These are phyloP conservation scores for Termitomyces sp. DNA, from an alignment of 768 basidiomycete species.

Conservation along the genomic window DNA sequence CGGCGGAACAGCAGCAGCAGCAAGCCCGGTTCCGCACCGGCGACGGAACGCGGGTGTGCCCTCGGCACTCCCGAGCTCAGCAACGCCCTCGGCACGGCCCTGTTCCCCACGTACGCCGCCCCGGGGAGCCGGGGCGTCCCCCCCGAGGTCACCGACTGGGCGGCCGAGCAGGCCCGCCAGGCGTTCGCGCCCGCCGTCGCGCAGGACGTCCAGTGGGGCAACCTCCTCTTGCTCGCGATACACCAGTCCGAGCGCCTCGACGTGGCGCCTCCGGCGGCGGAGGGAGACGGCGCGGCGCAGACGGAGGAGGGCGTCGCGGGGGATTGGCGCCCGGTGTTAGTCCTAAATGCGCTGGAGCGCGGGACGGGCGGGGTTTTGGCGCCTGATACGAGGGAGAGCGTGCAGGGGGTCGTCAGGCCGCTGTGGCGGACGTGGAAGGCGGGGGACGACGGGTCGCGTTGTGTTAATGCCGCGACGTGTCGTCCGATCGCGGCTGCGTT, in stretches of 20 bases:
- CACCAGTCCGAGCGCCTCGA: constrained; percentile 10
- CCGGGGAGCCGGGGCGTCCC: neutral
- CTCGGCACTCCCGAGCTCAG: constrained; percentile 13
- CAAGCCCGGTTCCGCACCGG: neutral
- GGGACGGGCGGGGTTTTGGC: constrained; percentile 6
- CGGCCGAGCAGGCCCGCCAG: constrained; percentile 13
- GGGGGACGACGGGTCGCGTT: constrained; percentile 6
- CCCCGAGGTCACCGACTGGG: constrained; percentile 20
- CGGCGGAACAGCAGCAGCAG: neutral
- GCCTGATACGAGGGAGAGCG: constrained; percentile 1
- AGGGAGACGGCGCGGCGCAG: neutral
- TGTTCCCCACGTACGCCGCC: constrained; percentile 19
- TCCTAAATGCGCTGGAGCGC: constrained; percentile 32
- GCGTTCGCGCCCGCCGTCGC: constrained; percentile 25
- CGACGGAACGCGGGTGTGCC: neutral
- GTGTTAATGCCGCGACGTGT: constrained; percentile 19
- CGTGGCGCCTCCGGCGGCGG: neutral
- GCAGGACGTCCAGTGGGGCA: constrained; percentile 34
- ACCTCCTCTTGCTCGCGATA: constrained; percentile 32
- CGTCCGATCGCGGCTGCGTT: constrained; percentile 37
- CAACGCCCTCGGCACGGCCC: constrained; percentile 14
- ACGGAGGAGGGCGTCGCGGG: neutral
- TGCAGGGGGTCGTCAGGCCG: constrained; percentile 22
- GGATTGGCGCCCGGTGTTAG: constrained; percentile 38
- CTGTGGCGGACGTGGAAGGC: constrained; percentile 39